Evolutionary conservation across 1,284 basidiomycete genomes (phyloP).

Genomic region (Fomitopsis palustris): DNA sequence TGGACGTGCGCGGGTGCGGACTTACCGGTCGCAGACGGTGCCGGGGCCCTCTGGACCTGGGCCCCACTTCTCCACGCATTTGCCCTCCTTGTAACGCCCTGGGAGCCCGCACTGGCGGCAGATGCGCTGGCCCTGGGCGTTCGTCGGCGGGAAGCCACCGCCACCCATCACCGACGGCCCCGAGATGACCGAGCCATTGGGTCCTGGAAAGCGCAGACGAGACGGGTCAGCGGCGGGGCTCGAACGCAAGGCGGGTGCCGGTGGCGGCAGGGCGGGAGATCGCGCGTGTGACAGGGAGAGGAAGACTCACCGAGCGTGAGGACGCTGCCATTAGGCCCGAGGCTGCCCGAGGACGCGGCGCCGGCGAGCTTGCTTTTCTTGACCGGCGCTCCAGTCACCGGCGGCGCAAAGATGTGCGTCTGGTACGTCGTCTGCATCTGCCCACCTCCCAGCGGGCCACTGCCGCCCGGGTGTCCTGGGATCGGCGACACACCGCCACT

Average conservation of each 20-base stretch:
- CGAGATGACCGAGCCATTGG: constrained; percentile 24
- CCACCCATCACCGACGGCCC: constrained; percentile 26
- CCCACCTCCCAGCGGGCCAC: constrained; percentile 33
- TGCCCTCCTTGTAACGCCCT: constrained; percentile 76
- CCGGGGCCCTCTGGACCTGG: constrained; percentile 80
- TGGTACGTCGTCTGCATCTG: constrained; percentile 50
- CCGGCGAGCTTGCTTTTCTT: constrained; percentile 41
- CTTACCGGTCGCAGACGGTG: constrained; percentile 75
- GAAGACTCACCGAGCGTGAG: constrained; percentile 22
- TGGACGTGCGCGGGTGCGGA: constrained; percentile 9
- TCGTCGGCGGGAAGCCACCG: constrained; percentile 49
- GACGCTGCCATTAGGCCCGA: constrained; percentile 22
- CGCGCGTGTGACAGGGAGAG: neutral
- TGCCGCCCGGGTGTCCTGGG: constrained; percentile 2
- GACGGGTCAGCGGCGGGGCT: neutral
- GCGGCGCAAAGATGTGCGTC: constrained; percentile 66
- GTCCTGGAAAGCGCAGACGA: constrained; percentile 11
- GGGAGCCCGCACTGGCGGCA: constrained; percentile 69
- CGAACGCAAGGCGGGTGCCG: no score
- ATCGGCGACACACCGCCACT: constrained; percentile 7
- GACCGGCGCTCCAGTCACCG: constrained; percentile 62
- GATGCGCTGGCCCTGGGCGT: constrained; percentile 64
- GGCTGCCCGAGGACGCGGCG: constrained; percentile 7
- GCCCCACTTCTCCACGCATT: constrained; percentile 85
- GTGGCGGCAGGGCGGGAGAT: neutral